Conservation (phyloP, 352 stramenopile genomes). For the Globisporangium emineosum region DNA sequence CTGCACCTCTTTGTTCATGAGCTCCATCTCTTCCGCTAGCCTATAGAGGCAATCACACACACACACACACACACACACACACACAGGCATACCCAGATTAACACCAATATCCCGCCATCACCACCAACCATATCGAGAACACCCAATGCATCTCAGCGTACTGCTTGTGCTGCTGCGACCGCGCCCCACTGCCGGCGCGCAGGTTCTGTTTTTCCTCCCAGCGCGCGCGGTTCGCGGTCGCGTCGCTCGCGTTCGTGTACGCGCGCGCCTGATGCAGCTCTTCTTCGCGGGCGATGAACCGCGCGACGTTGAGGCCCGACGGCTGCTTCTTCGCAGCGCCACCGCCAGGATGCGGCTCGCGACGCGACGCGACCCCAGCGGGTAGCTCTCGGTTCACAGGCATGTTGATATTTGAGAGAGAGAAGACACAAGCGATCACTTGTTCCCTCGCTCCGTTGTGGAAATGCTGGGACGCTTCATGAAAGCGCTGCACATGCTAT, state of each 20-base stretch:
- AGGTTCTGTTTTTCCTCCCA: conserved; percentile 82
- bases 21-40: conserved; percentile 65
- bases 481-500: not conserved
- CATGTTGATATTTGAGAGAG: conserved; percentile 32
- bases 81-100: not conserved
- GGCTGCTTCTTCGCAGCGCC: conserved; percentile 39
- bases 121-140: not conserved
- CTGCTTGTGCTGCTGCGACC: conserved; percentile 54
- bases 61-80: not conserved
- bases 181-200: conserved; percentile 43
- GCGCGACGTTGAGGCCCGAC: conserved; percentile 59
- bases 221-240: conserved; percentile 43
- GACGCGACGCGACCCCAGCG: conserved; percentile 42
- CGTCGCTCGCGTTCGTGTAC: conserved; percentile 51
- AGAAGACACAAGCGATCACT: not conserved
- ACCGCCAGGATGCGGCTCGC: conserved; percentile 22
- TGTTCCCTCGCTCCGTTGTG: not conserved
- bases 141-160: conserved; percentile 18
- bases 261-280: conserved; percentile 60
- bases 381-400: conserved; percentile 47
- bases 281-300: conserved; percentile 75
- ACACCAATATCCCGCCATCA: not conserved
- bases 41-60: too few species aligned
- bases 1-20: conserved; percentile 74
- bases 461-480: not conserved